phyloP scores from a whole-genome alignment of 1,284 basidiomycete species.

The Blastosporella zonata region DNA sequence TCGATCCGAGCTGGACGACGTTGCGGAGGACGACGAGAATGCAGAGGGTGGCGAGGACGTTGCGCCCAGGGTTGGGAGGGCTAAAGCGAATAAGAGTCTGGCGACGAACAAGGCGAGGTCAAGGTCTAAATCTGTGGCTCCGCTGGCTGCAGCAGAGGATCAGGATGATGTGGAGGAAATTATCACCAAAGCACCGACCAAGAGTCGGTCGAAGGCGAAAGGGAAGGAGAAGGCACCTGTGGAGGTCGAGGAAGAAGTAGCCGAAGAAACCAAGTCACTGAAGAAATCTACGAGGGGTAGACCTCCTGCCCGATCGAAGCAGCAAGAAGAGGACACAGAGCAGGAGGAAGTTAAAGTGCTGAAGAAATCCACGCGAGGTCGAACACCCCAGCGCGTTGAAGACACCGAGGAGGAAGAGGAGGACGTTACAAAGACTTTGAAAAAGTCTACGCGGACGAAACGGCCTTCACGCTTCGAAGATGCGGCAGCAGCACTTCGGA shows the following conservation, averaged over 20 bases:
- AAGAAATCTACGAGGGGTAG: conserved; percentile 18
- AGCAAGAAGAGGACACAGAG: conserved; percentile 1
- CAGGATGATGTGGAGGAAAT: conserved; percentile 20
- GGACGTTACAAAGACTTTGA: conserved; percentile 1
- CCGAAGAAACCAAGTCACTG: conserved; percentile 8
- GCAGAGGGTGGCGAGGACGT: conserved; percentile 20
- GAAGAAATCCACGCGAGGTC: conserved; percentile 12
- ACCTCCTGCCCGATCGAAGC: not conserved
- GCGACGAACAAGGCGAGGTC: conserved; percentile 20
- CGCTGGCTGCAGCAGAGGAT: conserved; percentile 22
- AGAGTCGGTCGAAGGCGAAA: conserved; percentile 13
- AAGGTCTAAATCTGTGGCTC: conserved; percentile 21
- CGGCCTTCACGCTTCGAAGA: conserved; percentile 4
- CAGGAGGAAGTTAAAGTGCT: not conserved
- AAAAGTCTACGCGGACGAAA: conserved; percentile 11
- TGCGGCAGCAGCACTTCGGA: not conserved
- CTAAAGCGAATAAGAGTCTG: conserved; percentile 22
- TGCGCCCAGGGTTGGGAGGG: conserved; percentile 10
- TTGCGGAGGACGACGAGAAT: conserved; percentile 25
- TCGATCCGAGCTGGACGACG: conserved; percentile 25
- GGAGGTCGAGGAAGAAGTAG: conserved; percentile 9
- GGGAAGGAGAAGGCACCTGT: conserved; percentile 9
- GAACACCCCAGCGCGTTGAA: not conserved
- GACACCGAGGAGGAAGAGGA: conserved; percentile 9
- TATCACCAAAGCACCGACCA: conserved; percentile 3